phyloP scores from a whole-genome alignment of 2,329 filamentous ascomycete genomes.

The Niveomyces coronatus region DNA sequence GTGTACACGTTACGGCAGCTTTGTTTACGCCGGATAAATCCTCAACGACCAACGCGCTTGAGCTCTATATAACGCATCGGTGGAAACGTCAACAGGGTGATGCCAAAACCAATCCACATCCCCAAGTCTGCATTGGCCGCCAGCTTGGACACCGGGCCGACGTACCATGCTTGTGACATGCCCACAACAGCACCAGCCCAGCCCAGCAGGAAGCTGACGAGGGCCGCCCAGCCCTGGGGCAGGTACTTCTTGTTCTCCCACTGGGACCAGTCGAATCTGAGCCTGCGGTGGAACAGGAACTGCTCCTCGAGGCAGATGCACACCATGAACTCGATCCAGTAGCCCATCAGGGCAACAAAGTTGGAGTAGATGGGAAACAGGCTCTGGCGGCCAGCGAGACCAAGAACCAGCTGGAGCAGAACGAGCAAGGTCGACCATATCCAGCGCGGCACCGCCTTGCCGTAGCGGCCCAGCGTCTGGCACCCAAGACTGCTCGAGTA shows the following conservation, averaged over 20 bases:
- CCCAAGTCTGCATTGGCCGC: constrained; percentile 40
- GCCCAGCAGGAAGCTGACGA: constrained; percentile 33
- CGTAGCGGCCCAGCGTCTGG: constrained; percentile 45
- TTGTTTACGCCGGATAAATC: too few relatives aligned
- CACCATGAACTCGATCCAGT: constrained; percentile 43
- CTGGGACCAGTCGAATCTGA: constrained; percentile 30
- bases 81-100: constrained; percentile 38
- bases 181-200: constrained; percentile 43
- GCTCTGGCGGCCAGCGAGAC: constrained; percentile 39
- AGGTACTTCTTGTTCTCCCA: constrained; percentile 37
- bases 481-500: constrained; percentile 50
- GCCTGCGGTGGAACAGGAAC: constrained; percentile 30
- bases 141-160: constrained; percentile 44
- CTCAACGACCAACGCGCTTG: constrained; percentile 16
- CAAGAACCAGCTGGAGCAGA: constrained; percentile 44
- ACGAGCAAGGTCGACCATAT: constrained; percentile 44
- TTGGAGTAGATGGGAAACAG: constrained; percentile 46
- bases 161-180: constrained; percentile 49
- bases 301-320: constrained; percentile 37
- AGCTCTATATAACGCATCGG: constrained; percentile 20
- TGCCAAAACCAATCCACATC: constrained; percentile 52
- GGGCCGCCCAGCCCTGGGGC: constrained; percentile 33
- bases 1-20: too few relatives aligned
- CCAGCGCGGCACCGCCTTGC: constrained; percentile 41
- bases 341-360: constrained; percentile 43